Evolutionary conservation across 2,329 filamentous ascomycete genomes (phyloP).

Genomic region (Cordyceps pruinosa): DNA sequence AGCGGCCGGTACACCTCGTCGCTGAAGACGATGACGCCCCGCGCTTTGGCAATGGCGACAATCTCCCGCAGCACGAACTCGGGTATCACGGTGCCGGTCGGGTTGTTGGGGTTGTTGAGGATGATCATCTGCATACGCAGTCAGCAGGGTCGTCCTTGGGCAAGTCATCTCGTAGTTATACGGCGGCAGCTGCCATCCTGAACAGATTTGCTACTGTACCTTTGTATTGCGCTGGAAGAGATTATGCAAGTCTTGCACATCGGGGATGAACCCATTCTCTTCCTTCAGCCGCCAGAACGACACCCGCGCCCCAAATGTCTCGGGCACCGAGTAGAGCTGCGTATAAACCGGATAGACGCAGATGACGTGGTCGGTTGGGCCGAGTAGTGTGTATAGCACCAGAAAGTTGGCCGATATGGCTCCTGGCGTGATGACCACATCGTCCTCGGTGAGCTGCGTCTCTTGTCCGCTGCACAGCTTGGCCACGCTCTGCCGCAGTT

Average conservation of each 20-base stretch:
- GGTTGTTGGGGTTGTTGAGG: conserved; percentile 74
- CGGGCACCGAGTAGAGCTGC: conserved; percentile 71
- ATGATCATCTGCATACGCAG: conserved; percentile 34
- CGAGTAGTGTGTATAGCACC: conserved; percentile 65
- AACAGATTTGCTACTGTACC: conserved; percentile 38
- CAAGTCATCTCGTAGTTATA: conserved; percentile 18
- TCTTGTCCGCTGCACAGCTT: conserved; percentile 54
- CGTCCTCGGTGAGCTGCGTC: conserved; percentile 43
- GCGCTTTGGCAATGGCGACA: conserved; percentile 54
- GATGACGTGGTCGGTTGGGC: conserved; percentile 72
- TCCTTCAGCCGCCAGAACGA: conserved; percentile 66
- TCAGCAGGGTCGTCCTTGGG: neutral
- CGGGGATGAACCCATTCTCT: conserved; percentile 58
- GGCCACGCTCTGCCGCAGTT: conserved; percentile 58
- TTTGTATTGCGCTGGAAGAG: conserved; percentile 66
- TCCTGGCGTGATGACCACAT: conserved; percentile 70
- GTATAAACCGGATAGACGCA: conserved; percentile 86
- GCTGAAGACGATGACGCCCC: conserved; percentile 59
- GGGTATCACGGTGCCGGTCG: conserved; percentile 65
- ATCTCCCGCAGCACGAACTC: conserved; percentile 53
- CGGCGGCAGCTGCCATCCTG: neutral
- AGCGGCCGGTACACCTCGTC: conserved; percentile 83
- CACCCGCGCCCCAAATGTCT: conserved; percentile 68
- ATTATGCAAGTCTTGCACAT: conserved; percentile 56
- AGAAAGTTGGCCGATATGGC: conserved; percentile 82